Evolutionary conservation across 306 rosid species (phyloP).

Genomic region (Clitoria ternatea): DNA sequence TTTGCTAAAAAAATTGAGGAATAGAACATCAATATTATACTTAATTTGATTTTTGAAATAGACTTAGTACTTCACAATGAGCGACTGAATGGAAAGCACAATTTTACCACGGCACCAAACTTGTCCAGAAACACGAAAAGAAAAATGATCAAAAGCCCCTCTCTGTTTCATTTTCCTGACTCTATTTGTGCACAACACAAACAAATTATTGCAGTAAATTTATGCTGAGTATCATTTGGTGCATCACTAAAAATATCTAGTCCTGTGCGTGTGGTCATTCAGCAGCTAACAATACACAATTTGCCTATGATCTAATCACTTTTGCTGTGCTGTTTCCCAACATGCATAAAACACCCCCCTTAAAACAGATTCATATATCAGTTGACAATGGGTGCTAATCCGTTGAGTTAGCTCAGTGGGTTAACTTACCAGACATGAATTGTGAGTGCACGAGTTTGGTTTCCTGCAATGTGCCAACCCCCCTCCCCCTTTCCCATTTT

Average conservation of each 20-base stretch:
- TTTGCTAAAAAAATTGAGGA: neutral
- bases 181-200: neutral
- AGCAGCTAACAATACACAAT: neutral
- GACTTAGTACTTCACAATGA: neutral
- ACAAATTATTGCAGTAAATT: neutral
- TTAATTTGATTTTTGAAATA: neutral
- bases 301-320: neutral
- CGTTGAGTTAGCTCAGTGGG: neutral
- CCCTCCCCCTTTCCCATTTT: too few relatives aligned
- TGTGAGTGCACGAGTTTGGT: neutral
- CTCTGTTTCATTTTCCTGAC: neutral
- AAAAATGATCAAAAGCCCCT: neutral
- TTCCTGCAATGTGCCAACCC: neutral
- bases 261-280: neutral
- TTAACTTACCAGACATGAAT: neutral
- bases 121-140: neutral
- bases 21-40: neutral
- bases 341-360: neutral
- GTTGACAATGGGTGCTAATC: neutral
- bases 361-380: neutral
- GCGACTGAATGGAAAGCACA: neutral
- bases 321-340: neutral
- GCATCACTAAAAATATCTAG: neutral
- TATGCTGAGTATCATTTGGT: neutral
- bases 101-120: neutral